phyloP scores from a whole-genome alignment of 2,329 filamentous ascomycete species.

The Talaromyces sp. region DNA sequence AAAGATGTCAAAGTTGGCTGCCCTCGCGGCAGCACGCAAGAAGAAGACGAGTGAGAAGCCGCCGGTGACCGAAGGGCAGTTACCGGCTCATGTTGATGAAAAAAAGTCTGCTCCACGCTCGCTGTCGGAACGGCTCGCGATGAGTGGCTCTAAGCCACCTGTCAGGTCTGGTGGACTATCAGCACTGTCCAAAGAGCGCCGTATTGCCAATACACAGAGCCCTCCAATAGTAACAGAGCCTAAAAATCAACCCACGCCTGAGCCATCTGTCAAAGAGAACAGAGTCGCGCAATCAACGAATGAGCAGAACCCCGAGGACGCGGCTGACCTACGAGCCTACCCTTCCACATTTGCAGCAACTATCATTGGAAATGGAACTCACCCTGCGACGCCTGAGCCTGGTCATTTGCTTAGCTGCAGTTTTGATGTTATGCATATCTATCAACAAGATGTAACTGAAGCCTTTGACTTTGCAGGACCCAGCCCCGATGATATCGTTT shows the following conservation, averaged over 20 bases:
- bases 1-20: slow-evolving; percentile 86
- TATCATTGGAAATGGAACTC: slow-evolving; percentile 34
- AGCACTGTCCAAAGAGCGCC: slow-evolving; percentile 21
- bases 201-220: slow-evolving; percentile 21
- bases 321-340: slow-evolving; percentile 38
- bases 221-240: slow-evolving; percentile 7
- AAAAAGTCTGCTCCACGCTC: slow-evolving; percentile 22
- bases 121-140: slow-evolving; percentile 38
- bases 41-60: slow-evolving; percentile 70
- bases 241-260: neutral
- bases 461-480: slow-evolving; percentile 69
- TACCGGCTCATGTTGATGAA: neutral
- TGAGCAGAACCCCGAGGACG: slow-evolving; percentile 18
- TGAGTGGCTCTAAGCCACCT: slow-evolving; percentile 15
- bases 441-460: slow-evolving; percentile 42
- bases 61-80: neutral
- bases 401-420: slow-evolving; percentile 32
- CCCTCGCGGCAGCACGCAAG: slow-evolving; percentile 78
- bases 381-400: slow-evolving; percentile 29
- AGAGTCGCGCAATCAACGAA: slow-evolving; percentile 11
- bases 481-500: slow-evolving; percentile 86
- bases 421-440: slow-evolving; percentile 36
- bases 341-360: slow-evolving; percentile 52
- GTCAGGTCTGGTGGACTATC: slow-evolving; percentile 26
- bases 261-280: slow-evolving; percentile 13